Base-by-base conservation (phyloP, 1,139 yeast genomes). In the Nakaseomyces kungkrabaensis region DNA sequence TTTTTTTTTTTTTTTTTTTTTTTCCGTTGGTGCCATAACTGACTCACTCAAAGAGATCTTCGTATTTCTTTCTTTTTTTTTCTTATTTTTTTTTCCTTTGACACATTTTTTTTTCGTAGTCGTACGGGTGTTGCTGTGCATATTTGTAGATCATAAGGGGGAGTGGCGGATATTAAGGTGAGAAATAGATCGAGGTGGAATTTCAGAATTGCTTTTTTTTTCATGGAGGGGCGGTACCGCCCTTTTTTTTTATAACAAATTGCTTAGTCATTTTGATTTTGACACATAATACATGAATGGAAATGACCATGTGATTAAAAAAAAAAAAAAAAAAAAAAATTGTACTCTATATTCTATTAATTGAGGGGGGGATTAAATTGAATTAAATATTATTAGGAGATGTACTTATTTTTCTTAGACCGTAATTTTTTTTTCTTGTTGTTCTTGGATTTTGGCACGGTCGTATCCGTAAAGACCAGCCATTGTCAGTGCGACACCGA, bases 401-500 rank as follows among this genome's bases (percentile, higher is more conserved):
- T 17, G 22, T 8, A 29, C 10, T 29, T 29, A 29, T 29, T 29
- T 8, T 34, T n/a, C 11, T n/a, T 24, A 38, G 7, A 38, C 42
- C 7, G 42, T 38, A 11, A 38, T 10, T 38, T 38, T 38, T n/a
- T 38, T 25, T 13, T 38, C 31, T 38, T 38, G 42, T 38, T 38
- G 42, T 25, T 38, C 42, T 38, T 38, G 42, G 7, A 38, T 9
- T n/a, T 29, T 41, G 33, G 44, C 44, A 13, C 34, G 22, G 43
- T 89, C 96, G 63, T 83, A 83, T 47, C 78, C 74, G 59, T 79
- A 79, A 50, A 83, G 68, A 13, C 89, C 88, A 55, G 68, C 55
- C 48, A 81, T 75, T 0, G 97, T 90, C 57, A 88, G 68, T 2
- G 73, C 54, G 48, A 90, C 73, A 0, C 97, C 97, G 55, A 78